phyloP scores from a whole-genome alignment of 768 basidiomycete genomes.

The Basidioascus undulatus region DNA sequence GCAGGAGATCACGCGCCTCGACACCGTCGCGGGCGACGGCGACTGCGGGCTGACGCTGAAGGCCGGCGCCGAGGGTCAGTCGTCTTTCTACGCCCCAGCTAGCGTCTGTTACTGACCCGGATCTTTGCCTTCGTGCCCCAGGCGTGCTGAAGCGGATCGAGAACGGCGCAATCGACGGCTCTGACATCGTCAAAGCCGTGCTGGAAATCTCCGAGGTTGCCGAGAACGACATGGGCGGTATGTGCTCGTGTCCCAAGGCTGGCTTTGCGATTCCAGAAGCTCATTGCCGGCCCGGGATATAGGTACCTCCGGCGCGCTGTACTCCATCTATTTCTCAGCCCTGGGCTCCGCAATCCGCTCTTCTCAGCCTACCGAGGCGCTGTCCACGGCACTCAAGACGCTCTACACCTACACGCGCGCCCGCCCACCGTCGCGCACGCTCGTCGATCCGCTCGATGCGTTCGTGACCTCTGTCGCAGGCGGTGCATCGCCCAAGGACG shows the following conservation, averaged over 20 bases:
- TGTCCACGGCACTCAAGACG: slow-evolving; percentile 12
- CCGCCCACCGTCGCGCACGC: slow-evolving; percentile 21
- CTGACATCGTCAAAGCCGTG: slow-evolving; percentile 10
- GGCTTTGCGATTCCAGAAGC: background rate
- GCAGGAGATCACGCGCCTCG: slow-evolving; percentile 72
- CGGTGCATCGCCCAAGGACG: too few species aligned
- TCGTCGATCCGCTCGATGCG: slow-evolving; percentile 22
- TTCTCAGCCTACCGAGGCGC: slow-evolving; percentile 9
- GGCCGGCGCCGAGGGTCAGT: slow-evolving; percentile 28
- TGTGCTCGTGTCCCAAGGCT: too few species aligned
- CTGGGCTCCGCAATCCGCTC: slow-evolving; percentile 11
- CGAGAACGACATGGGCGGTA: slow-evolving; percentile 14
- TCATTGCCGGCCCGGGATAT: background rate
- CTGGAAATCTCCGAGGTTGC: slow-evolving; percentile 8
- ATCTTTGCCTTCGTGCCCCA: background rate
- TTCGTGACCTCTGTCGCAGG: slow-evolving; percentile 17
- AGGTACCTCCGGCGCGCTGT: slow-evolving; percentile 13
- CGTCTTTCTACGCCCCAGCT: background rate
- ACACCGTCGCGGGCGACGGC: slow-evolving; percentile 79
- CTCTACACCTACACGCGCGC: slow-evolving; percentile 19
- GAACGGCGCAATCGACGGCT: slow-evolving; percentile 3
- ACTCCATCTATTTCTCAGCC: slow-evolving; percentile 12
- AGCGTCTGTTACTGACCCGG: background rate
- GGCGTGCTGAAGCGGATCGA: background rate
- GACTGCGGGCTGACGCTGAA: slow-evolving; percentile 38